Percentiles rank a stretch among this genome's conserved stretches.
Conservation (phyloP, 129 eudicot genomes). For the Centella asiatica region DNA sequence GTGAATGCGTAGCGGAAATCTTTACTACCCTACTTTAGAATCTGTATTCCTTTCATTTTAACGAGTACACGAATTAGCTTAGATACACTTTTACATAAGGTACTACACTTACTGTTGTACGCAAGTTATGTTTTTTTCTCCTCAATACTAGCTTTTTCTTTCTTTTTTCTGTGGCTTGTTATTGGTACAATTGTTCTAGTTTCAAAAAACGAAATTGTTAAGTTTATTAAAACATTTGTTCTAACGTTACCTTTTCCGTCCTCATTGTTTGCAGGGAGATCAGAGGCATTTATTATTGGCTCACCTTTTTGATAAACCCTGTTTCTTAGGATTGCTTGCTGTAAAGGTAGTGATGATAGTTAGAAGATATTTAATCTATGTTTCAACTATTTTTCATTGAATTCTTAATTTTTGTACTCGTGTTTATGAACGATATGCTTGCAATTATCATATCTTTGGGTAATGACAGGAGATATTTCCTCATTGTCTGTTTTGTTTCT, state of each 20-base stretch:
- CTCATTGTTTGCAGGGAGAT: conserved; percentile 42
- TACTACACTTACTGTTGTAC: no score
- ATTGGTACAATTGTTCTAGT: no score
- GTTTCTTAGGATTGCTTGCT: conserved; percentile 89
- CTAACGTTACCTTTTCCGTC: background rate
- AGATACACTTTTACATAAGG: no score
- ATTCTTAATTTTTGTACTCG: background rate
- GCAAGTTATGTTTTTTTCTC: no score
- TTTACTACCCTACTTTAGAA: background rate
- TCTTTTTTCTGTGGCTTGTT: no score
- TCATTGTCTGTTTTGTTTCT: background rate
- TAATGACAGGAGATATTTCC: background rate
- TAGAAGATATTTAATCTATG: background rate
- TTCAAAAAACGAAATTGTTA: no score
- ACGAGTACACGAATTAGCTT: no score
- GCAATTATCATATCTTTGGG: background rate
- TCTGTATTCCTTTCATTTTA: background rate
- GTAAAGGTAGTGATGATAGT: conserved; percentile 39
- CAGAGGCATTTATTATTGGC: conserved; percentile 74
- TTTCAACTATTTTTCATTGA: background rate
- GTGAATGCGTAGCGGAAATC: background rate
- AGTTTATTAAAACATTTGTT: background rate
- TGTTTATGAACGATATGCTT: background rate
- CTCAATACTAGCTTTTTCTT: no score
- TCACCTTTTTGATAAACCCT: conserved; percentile 96